Percentiles rank a stretch among this genome's conserved stretches.
Conservation (phyloP, 371 early-diverging fungal species). For the Rhizopus arrhizus region DNA sequence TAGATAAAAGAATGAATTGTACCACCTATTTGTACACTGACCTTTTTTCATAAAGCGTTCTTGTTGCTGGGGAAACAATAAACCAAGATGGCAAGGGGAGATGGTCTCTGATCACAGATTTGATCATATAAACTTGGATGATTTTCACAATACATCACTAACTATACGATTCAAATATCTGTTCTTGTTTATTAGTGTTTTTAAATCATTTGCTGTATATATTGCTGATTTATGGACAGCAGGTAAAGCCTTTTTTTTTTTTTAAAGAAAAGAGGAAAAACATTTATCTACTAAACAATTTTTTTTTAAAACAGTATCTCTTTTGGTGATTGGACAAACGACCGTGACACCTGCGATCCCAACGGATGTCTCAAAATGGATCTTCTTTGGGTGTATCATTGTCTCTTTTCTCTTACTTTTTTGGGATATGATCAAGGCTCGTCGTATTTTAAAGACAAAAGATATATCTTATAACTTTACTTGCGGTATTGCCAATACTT, state of each 20-base stretch:
- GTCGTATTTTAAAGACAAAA: constrained; percentile 58
- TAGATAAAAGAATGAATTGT: neutral
- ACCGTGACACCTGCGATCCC: constrained; percentile 37
- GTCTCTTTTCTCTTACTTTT: constrained; percentile 68
- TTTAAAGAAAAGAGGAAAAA: no score
- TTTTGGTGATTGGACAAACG: constrained; percentile 38
- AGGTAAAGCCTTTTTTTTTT: constrained; percentile 26
- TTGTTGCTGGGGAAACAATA: constrained; percentile 22
- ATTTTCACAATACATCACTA: constrained; percentile 63
- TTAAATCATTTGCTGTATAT: constrained; percentile 78
- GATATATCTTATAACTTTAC: constrained; percentile 85
- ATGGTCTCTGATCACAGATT: constrained; percentile 83
- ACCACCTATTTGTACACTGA: neutral
- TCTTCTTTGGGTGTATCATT: constrained; percentile 72
- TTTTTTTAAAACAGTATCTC: constrained; percentile 13
- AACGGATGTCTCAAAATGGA: constrained; percentile 51
- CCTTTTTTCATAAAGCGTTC: neutral
- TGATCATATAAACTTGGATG: constrained; percentile 81
- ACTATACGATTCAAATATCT: constrained; percentile 54
- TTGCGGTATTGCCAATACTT: constrained; percentile 69
- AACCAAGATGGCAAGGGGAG: constrained; percentile 80
- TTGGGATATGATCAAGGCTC: constrained; percentile 77
- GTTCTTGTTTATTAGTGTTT: constrained; percentile 65
- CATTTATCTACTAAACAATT: neutral
- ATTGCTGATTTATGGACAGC: constrained; percentile 74